A percentile compares a stretch with the other conserved stretches of the same genome.
phyloP scores from a whole-genome alignment of 2,329 filamentous ascomycete genomes.

The Trichocomaceae sp. region DNA sequence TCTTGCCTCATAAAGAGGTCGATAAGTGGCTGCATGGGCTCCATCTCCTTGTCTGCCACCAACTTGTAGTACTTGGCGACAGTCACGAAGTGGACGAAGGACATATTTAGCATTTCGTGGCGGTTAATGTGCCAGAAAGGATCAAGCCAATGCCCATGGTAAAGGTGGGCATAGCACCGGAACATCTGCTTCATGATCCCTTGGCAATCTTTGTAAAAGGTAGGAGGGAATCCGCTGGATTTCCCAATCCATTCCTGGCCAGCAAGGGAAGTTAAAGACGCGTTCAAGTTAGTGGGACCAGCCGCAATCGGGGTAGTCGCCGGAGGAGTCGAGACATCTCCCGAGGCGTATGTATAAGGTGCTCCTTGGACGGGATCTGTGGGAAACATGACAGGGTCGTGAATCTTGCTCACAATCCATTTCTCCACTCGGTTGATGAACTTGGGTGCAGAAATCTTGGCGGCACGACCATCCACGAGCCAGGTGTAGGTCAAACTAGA shows the following conservation, averaged over 20 bases:
- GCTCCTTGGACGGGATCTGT: constrained; percentile 66
- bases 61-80: constrained; percentile 76
- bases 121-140: constrained; percentile 75
- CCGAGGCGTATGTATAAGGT: constrained; percentile 49
- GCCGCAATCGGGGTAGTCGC: constrained; percentile 47
- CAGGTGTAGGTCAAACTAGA: constrained; percentile 90
- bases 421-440: constrained; percentile 95
- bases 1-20: constrained; percentile 88
- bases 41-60: constrained; percentile 80
- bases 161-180: constrained; percentile 93
- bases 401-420: constrained; percentile 94
- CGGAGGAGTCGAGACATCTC: constrained; percentile 46
- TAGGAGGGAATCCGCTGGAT: constrained; percentile 82
- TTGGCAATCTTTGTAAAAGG: constrained; percentile 85
- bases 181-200: constrained; percentile 98
- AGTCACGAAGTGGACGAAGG: constrained; percentile 77
- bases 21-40: constrained; percentile 92
- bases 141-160: constrained; percentile 88
- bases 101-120: constrained; percentile 70
- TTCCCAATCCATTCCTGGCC: constrained; percentile 79
- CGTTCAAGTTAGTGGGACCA: constrained; percentile 33
- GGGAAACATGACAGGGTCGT: constrained; percentile 82
- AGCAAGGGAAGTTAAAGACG: constrained; percentile 29
- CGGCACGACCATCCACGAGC: constrained; percentile 82
- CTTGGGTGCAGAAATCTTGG: constrained; percentile 84